Evolutionary conservation across 2,329 filamentous ascomycete species (phyloP).

Genomic region (Monilinia polystroma): DNA sequence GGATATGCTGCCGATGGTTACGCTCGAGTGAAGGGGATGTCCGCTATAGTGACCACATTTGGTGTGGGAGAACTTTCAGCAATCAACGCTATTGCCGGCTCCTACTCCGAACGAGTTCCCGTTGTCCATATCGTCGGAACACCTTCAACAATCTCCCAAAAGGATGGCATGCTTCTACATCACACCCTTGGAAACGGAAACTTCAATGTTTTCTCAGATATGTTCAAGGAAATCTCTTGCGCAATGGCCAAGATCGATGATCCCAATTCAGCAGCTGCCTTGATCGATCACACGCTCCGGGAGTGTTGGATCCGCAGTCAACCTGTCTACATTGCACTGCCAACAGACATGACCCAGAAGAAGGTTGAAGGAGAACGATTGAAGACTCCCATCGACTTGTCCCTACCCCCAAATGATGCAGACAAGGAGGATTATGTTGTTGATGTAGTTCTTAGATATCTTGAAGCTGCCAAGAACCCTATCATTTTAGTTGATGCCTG

Average conservation of each 20-base stretch:
- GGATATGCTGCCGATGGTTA: conserved; percentile 81
- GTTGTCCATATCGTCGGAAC: conserved; percentile 64
- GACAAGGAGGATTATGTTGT: conserved; percentile 82
- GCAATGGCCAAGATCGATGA: conserved; percentile 69
- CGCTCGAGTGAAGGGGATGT: conserved; percentile 68
- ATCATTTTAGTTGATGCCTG: conserved; percentile 82
- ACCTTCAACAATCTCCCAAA: conserved; percentile 49
- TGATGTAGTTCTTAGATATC: conserved; percentile 69
- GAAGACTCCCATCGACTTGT: conserved; percentile 67
- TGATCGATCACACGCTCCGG: conserved; percentile 75
- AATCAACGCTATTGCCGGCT: conserved; percentile 71
- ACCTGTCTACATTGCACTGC: conserved; percentile 81
- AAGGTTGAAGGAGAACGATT: conserved; percentile 74
- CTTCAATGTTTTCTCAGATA: conserved; percentile 79
- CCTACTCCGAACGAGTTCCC: conserved; percentile 70
- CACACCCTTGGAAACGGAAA: conserved; percentile 76
- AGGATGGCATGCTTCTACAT: conserved; percentile 53
- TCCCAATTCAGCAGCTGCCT: conserved; percentile 64
- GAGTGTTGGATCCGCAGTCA: conserved; percentile 72
- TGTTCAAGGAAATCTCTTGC: conserved; percentile 71
- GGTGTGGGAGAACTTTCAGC: conserved; percentile 74
- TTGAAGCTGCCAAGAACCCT: conserved; percentile 71
- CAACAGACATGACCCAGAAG: conserved; percentile 74
- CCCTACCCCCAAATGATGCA: conserved; percentile 61
- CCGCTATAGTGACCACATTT: conserved; percentile 71